A percentile compares a stretch with the other conserved stretches of the same genome.
Conservation (phyloP, 192 early-diverging fungal genomes). For the Mortierella alpina region DNA sequence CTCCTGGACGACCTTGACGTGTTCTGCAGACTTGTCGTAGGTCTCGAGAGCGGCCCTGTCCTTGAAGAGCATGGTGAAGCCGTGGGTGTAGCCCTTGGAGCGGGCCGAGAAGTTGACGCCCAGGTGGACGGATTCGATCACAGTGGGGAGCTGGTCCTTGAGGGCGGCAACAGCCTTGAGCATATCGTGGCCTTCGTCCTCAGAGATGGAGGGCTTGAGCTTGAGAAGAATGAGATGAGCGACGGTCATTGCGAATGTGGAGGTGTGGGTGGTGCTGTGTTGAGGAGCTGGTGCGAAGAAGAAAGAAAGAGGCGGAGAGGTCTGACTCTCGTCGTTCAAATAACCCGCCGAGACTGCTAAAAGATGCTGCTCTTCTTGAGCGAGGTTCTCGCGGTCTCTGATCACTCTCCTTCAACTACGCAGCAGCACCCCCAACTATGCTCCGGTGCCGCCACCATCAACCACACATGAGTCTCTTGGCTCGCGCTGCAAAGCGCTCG, state of each 20-base stretch:
- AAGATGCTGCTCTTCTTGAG: too few relatives aligned
- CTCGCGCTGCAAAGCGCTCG: background rate
- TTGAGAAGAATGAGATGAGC: slow-evolving; percentile 43
- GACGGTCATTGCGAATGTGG: slow-evolving; percentile 19
- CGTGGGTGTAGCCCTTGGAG: slow-evolving; percentile 43
- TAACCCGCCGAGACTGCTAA: too few relatives aligned
- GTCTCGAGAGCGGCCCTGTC: slow-evolving; percentile 33
- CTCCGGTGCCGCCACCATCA: too few relatives aligned
- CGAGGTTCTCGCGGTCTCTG: too few relatives aligned
- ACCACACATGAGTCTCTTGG: background rate
- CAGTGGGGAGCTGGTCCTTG: slow-evolving; percentile 24
- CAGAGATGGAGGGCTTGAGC: slow-evolving; percentile 33
- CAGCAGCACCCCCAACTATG: too few relatives aligned
- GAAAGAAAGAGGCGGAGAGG: background rate
- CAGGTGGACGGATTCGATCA: slow-evolving; percentile 47
- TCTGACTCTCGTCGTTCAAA: too few relatives aligned
- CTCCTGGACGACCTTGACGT: slow-evolving; percentile 23
- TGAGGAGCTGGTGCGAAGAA: background rate
- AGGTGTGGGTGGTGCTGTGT: background rate
- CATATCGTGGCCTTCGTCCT: slow-evolving; percentile 31
- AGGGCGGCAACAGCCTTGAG: slow-evolving; percentile 39
- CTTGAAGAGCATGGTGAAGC: slow-evolving; percentile 54
- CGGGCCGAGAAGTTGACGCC: slow-evolving; percentile 39
- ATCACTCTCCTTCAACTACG: too few relatives aligned
- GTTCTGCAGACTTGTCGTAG: slow-evolving; percentile 39